phyloP scores from a whole-genome alignment of 2,329 filamentous ascomycete species.

The Aspergillus calidoustus region DNA sequence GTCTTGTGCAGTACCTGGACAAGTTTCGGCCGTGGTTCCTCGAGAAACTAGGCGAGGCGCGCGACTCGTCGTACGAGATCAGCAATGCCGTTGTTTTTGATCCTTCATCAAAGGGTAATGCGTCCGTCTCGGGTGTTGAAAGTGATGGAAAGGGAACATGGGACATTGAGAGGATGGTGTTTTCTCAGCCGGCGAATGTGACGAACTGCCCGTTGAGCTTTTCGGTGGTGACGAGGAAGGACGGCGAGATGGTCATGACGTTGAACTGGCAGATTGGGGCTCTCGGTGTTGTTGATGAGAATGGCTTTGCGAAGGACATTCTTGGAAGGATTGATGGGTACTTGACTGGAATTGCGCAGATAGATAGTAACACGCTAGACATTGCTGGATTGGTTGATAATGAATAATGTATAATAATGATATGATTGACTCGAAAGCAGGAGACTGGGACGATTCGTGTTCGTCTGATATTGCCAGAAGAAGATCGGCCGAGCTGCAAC shows the following conservation, averaged over 20 bases:
- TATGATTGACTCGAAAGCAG: not conserved
- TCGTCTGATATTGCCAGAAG: not conserved
- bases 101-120: not conserved
- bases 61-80: constrained; percentile 49
- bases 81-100: constrained; percentile 50
- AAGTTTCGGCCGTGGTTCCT: constrained; percentile 45
- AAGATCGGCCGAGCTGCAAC: not conserved
- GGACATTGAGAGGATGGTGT: constrained; percentile 42
- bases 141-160: not conserved
- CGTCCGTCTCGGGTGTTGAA: not conserved
- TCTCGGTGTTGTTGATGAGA: constrained; percentile 31
- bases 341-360: not conserved
- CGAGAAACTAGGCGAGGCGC: constrained; percentile 40
- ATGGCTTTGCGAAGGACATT: constrained; percentile 3
- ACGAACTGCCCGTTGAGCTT: constrained; percentile 43
- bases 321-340: not conserved
- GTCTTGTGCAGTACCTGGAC: constrained; percentile 46
- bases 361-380: not conserved
- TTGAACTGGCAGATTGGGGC: constrained; percentile 49
- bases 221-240: constrained; percentile 45
- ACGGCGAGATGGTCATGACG: constrained; percentile 42
- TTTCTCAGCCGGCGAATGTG: constrained; percentile 49
- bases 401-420: not conserved
- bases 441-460: not conserved
- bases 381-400: not conserved